Conservation (phyloP, 148 eudicot species). For the Salicornia ramosissima region DNA sequence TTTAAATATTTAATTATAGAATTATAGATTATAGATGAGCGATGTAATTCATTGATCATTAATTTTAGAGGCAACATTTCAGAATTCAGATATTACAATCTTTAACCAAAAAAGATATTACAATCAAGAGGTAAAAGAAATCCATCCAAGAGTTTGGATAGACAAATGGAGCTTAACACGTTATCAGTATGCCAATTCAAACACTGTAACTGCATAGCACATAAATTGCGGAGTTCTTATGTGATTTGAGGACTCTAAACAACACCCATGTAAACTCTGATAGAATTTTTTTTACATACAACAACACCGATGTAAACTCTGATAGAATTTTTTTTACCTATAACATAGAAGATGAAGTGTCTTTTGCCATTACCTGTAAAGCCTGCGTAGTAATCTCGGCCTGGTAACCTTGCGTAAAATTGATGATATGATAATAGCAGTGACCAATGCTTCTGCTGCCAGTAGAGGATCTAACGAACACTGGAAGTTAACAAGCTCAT, state of each 20-base stretch:
- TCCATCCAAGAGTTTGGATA: background rate
- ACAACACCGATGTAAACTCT: background rate
- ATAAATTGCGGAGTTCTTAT: background rate
- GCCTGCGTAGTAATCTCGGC: constrained; percentile 36
- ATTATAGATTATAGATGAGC: background rate
- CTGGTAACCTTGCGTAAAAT: constrained; percentile 36
- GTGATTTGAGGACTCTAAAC: too few relatives aligned
- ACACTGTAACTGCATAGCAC: background rate
- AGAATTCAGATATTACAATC: background rate
- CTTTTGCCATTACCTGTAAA: constrained; percentile 43
- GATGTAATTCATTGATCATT: background rate
- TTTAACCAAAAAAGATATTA: too few relatives aligned
- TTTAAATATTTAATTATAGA: too few relatives aligned
- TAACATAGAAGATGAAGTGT: background rate
- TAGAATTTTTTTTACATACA: background rate
- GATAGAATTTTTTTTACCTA: background rate
- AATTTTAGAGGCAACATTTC: background rate
- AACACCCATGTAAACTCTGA: background rate
- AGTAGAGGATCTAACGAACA: constrained; percentile 76
- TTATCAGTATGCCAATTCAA: background rate
- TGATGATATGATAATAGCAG: constrained; percentile 47
- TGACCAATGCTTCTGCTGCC: constrained; percentile 55
- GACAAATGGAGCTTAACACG: background rate
- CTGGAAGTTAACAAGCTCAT: constrained; percentile 38
- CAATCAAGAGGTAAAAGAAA: background rate